Base-by-base conservation (phyloP, 306 rosid genomes). In the Cyclanthera cordifolia region DNA sequence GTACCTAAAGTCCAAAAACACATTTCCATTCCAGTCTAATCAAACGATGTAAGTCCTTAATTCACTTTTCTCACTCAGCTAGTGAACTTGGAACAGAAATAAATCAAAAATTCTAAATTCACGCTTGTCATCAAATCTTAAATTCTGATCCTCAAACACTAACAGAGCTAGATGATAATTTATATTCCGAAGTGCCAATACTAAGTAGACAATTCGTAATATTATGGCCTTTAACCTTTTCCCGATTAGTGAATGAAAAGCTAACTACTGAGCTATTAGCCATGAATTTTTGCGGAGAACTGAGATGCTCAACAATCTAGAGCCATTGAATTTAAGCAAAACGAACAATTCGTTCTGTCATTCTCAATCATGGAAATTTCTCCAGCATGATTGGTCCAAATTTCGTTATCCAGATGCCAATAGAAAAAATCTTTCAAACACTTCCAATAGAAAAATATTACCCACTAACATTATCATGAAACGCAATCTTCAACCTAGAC, bases 391-490 rank as follows among this genome's bases (percentile, higher is more conserved):
- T 16, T 32, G 67, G 15, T 27, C 20, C 32, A 11, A 46, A 64
- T 25, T 41, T 67, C 27, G n/a, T 12, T 34, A n/a, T 54, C 53
- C 5, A 46, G 25, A 55, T 20, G n/a, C 51, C 23, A 3, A 66
- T 32, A 24, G 12, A 28, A 3, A 72, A 66, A 6, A 5, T 27
- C 30, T 12, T 49, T 25, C 8, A 50, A 30, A 25, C 49, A 24
- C 8, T 68, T 1, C 28, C 0, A 61, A 8, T 39, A 53, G 47
- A 25, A 0, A 23, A 20, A 46, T 27, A 27, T 24, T 13, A 59
- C 8, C 25, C 32, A 8, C 82, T 75, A 69, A 84, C 95, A 78
- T 88, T 90, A 7, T 90, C 89, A 37, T 86, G 85, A 8, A 88
- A 76, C 14, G 85, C 87, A 28, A 63, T 45, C 73, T 78, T 79